phyloP scores from a whole-genome alignment of 345 rosid genomes.

The Odontarrhena argentea region DNA sequence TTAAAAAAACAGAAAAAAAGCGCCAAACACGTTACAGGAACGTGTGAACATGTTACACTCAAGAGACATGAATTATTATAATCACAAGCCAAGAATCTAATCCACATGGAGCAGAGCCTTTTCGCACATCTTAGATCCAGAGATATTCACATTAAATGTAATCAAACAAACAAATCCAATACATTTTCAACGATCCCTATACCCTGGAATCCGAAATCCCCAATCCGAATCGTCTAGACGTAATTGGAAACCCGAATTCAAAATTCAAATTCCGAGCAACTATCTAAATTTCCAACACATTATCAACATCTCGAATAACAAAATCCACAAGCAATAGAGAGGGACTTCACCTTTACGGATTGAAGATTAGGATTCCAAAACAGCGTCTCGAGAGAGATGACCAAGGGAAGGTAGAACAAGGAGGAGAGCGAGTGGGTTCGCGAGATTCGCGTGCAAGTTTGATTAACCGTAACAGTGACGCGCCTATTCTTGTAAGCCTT shows the following conservation, averaged over 20 bases:
- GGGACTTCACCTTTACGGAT: conserved; percentile 16
- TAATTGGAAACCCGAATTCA: conserved; percentile 1
- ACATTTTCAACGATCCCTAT: conserved; percentile 3
- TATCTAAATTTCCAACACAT: background rate
- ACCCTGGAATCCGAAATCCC: too few relatives aligned
- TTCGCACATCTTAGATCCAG: conserved; percentile 35
- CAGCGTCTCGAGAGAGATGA: conserved; percentile 6
- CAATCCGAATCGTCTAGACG: background rate
- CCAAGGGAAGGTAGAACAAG: background rate
- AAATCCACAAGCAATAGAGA: background rate
- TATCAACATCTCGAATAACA: too few relatives aligned
- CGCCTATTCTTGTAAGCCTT: background rate
- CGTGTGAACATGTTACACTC: conserved; percentile 38
- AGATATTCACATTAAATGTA: background rate
- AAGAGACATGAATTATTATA: conserved; percentile 32
- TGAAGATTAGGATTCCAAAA: conserved; percentile 14
- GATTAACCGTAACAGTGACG: conserved; percentile 12
- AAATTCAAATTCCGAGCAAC: background rate
- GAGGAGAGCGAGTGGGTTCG: conserved; percentile 25
- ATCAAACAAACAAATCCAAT: background rate
- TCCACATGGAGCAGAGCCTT: conserved; percentile 28
- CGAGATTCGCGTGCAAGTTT: conserved; percentile 29
- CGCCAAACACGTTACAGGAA: conserved; percentile 27
- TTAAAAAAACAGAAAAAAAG: conserved; percentile 4
- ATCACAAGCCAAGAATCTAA: conserved; percentile 24